Percentiles rank a stretch among this genome's conserved stretches.
Conservation (phyloP, 768 basidiomycete species). For the Tephrocybe sp. region DNA sequence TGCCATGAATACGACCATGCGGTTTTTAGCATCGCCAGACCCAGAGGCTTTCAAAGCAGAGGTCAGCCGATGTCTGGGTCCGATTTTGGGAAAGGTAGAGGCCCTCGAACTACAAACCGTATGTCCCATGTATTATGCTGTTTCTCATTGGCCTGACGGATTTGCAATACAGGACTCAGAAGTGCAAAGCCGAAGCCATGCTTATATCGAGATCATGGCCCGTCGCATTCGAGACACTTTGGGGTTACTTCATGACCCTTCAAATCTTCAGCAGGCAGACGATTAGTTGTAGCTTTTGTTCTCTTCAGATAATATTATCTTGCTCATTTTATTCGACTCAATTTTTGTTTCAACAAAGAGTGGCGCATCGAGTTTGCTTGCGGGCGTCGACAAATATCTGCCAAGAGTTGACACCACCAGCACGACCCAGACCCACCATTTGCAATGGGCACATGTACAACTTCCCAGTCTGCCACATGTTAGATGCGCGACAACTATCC, state of each 20-base stretch:
- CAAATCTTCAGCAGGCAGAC: slow-evolving; percentile 1
- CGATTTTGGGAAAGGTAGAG: slow-evolving; percentile 53
- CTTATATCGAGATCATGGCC: slow-evolving; percentile 76
- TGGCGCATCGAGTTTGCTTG: too few relatives aligned
- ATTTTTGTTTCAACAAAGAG: too few relatives aligned
- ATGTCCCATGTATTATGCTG: background rate
- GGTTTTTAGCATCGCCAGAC: slow-evolving; percentile 55
- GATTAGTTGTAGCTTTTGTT: slow-evolving; percentile 3
- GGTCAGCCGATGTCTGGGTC: slow-evolving; percentile 49
- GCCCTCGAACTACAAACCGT: slow-evolving; percentile 47
- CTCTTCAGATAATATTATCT: too few relatives aligned
- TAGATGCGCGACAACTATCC: too few relatives aligned
- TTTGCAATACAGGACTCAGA: slow-evolving; percentile 35
- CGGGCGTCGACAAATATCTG: too few relatives aligned
- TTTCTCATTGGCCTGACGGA: background rate
- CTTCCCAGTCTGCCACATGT: too few relatives aligned
- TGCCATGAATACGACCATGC: slow-evolving; percentile 44
- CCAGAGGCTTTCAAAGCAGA: slow-evolving; percentile 59
- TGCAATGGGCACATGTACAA: too few relatives aligned
- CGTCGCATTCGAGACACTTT: slow-evolving; percentile 64
- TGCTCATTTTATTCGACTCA: too few relatives aligned
- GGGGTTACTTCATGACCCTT: slow-evolving; percentile 38
- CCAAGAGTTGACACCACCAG: too few relatives aligned
- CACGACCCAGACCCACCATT: too few relatives aligned
- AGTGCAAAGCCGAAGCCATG: slow-evolving; percentile 57